These are phyloP conservation scores for Cryptococcus hybrid DNA, from an alignment of 1,284 basidiomycete genomes.

Conservation along the genomic window DNA sequence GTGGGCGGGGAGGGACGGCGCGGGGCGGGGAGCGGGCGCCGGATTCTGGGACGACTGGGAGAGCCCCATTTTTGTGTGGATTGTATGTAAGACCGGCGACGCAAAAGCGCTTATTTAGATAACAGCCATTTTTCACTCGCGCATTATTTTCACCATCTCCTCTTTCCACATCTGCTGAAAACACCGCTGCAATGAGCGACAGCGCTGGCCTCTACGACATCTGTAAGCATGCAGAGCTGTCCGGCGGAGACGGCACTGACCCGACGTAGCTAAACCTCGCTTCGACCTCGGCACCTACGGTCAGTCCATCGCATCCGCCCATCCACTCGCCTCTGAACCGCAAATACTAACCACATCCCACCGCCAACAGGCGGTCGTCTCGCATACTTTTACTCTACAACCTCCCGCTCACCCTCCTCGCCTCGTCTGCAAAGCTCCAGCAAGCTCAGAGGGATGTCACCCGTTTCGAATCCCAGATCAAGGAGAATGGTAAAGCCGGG, in stretches of 20 bases:
- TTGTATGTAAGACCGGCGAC: background rate
- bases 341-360: background rate
- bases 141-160: background rate
- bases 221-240: constrained; percentile 14
- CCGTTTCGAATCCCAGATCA: constrained; percentile 42
- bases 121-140: background rate
- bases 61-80: constrained; percentile 1
- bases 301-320: constrained; percentile 2
- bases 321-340: background rate
- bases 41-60: background rate
- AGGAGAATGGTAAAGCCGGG: constrained; percentile 39
- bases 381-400: constrained; percentile 55
- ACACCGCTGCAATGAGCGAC: constrained; percentile 8
- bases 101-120: background rate
- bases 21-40: background rate
- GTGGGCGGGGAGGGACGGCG: background rate
- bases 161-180: background rate
- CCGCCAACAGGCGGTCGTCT: constrained; percentile 50
- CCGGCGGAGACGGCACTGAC: constrained; percentile 1
- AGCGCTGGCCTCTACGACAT: constrained; percentile 27
- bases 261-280: constrained; percentile 30
- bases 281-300: constrained; percentile 40
- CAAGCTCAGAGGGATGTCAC: constrained; percentile 45
- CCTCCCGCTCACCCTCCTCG: constrained; percentile 57
- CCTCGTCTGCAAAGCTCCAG: constrained; percentile 44